These are phyloP conservation scores for Ganoderma lingzhi DNA, from an alignment of 1,284 basidiomycete species.

Conservation along the genomic window DNA sequence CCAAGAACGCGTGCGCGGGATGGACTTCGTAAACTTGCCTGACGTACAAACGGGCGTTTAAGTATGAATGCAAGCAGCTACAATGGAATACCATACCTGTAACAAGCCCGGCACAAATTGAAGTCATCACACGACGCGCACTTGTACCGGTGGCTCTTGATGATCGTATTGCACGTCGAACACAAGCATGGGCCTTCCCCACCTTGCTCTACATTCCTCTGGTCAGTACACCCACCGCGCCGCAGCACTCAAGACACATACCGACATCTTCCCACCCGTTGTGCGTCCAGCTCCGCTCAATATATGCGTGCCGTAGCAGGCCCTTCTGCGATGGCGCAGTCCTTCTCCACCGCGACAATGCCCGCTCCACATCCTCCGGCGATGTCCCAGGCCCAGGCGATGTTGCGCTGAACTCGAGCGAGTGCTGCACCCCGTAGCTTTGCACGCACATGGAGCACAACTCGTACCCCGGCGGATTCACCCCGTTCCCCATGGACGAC, in stretches of 20 bases:
- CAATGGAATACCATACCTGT: constrained; percentile 55
- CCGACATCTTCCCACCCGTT: constrained; percentile 88
- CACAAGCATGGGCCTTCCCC: constrained; percentile 71
- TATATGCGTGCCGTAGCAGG: constrained; percentile 81
- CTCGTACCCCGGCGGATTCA: constrained; percentile 68
- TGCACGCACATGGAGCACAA: constrained; percentile 84
- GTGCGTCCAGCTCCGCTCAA: constrained; percentile 85
- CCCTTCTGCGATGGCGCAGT: constrained; percentile 74
- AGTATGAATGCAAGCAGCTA: constrained; percentile 5
- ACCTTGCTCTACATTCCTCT: constrained; percentile 63
- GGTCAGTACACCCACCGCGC: not conserved
- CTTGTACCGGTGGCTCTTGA: constrained; percentile 78
- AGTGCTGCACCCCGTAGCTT: constrained; percentile 78
- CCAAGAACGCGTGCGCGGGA: constrained; percentile 85
- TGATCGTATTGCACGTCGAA: constrained; percentile 76
- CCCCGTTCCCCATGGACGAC: constrained; percentile 10
- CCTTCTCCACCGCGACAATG: constrained; percentile 62
- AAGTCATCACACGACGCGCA: constrained; percentile 85
- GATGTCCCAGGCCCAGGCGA: constrained; percentile 53
- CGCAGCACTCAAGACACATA: constrained; percentile 48
- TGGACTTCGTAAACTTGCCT: constrained; percentile 90
- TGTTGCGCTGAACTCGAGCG: constrained; percentile 63
- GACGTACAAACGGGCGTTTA: constrained; percentile 5
- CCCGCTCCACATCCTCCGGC: constrained; percentile 56
- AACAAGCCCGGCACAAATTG: constrained; percentile 83